phyloP scores from a whole-genome alignment of 2,329 filamentous ascomycete genomes.

The Ceratocystis smalleyi region DNA sequence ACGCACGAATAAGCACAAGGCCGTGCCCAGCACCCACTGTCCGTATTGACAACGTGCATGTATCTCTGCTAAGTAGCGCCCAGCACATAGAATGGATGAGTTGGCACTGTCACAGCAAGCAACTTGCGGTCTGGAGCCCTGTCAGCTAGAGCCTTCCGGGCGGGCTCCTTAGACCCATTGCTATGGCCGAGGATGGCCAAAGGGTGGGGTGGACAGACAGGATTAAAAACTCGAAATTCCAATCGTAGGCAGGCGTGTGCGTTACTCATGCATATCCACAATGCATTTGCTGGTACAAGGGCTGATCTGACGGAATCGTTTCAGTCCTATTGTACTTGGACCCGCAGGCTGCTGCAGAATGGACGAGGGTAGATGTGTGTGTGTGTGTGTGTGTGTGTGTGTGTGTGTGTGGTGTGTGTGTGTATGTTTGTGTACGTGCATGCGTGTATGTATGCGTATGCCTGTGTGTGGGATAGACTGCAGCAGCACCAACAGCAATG shows the following conservation, averaged over 20 bases:
- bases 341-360: neutral
- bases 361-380: neutral
- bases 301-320: neutral
- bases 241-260: neutral
- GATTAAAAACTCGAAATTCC: neutral
- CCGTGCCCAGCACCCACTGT: neutral
- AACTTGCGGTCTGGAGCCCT: conserved; percentile 1
- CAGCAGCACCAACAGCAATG: neutral
- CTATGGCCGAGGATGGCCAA: neutral
- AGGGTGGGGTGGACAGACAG: neutral
- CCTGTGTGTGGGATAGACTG: too few species aligned
- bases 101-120: neutral
- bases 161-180: neutral
- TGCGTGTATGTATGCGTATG: too few species aligned
- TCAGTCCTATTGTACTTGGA: neutral
- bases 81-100: neutral
- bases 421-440: too few species aligned
- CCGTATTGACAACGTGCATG: neutral
- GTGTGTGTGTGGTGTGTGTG: too few species aligned
- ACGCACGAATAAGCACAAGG: neutral
- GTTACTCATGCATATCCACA: neutral
- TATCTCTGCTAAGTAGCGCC: neutral
- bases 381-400: too few species aligned
- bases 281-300: neutral
- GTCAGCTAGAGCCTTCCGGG: neutral